Percentiles rank a stretch among this genome's conserved stretches.
Evolutionary conservation across 306 rosid genomes (phyloP).

Genomic region (Chamaecrista fasciculata): DNA sequence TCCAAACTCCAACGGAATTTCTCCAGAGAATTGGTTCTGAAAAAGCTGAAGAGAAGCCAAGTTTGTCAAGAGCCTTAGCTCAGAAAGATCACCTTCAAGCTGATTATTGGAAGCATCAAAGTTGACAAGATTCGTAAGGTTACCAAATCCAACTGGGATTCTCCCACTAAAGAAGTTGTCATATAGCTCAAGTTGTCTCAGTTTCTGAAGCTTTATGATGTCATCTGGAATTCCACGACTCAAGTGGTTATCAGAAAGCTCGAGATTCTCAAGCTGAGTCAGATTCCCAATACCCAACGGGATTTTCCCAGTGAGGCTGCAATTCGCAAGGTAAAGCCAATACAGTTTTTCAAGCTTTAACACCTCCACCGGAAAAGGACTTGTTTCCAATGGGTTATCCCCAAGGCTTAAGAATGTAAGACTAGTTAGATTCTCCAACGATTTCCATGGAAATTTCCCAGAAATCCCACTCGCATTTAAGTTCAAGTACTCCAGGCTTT

Average conservation of each 20-base stretch:
- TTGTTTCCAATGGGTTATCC: constrained; percentile 37
- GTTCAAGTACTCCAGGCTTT: constrained; percentile 34
- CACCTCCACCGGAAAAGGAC: constrained; percentile 43
- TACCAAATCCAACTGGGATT: constrained; percentile 46
- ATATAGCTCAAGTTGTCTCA: constrained; percentile 54
- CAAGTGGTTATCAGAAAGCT: constrained; percentile 43
- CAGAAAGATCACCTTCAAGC: constrained; percentile 30
- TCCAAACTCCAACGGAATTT: constrained; percentile 50
- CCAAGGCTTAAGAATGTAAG: constrained; percentile 50
- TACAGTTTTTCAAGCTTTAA: constrained; percentile 41
- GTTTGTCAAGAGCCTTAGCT: constrained; percentile 40
- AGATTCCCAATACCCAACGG: constrained; percentile 55
- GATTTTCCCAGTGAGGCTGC: constrained; percentile 43
- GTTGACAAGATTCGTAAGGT: constrained; percentile 39
- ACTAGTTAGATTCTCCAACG: constrained; percentile 44
- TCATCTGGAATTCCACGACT: constrained; percentile 46
- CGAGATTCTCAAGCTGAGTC: constrained; percentile 47
- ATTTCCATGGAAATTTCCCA: constrained; percentile 62
- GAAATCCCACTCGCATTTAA: constrained; percentile 47
- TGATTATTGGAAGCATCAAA: constrained; percentile 41
- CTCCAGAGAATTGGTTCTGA: constrained; percentile 44
- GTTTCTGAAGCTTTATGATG: constrained; percentile 41
- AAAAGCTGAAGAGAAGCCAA: constrained; percentile 48
- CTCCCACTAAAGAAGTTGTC: constrained; percentile 41
- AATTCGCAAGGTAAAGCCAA: constrained; percentile 58